These are phyloP conservation scores for Aaosphaeria pasadenensis DNA, from an alignment of 2,329 filamentous ascomycete genomes.

Conservation along the genomic window DNA sequence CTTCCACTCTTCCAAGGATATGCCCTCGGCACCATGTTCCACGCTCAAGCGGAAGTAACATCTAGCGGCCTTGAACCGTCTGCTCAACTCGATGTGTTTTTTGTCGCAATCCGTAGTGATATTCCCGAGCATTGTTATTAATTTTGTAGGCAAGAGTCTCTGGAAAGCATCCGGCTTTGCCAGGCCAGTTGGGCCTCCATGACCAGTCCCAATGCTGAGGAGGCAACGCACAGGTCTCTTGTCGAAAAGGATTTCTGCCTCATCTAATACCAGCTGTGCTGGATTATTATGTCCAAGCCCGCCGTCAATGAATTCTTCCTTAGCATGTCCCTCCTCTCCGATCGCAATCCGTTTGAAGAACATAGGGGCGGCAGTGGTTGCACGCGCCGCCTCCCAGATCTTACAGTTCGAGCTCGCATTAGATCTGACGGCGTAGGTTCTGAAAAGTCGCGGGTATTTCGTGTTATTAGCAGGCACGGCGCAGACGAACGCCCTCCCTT, in stretches of 20 bases:
- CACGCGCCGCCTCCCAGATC: conserved; percentile 48
- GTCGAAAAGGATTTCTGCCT: neutral
- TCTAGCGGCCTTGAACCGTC: no score
- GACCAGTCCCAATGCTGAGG: neutral
- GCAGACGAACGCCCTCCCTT: neutral
- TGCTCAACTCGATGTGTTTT: no score
- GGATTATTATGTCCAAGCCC: conserved; percentile 45
- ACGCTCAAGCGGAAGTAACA: no score
- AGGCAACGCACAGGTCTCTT: neutral
- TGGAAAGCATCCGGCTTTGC: neutral
- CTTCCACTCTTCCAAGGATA: no score
- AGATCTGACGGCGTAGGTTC: neutral
- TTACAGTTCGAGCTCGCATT: conserved; percentile 15
- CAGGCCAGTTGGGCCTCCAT: neutral
- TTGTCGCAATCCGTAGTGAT: no score
- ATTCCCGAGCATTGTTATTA: no score
- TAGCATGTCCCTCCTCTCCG: conserved; percentile 24
- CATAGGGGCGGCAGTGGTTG: conserved; percentile 43
- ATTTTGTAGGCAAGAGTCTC: no score
- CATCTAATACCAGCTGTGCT: conserved; percentile 15
- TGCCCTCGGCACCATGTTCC: no score
- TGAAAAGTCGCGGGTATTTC: neutral
- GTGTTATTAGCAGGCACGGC: neutral
- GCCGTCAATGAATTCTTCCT: conserved; percentile 42
- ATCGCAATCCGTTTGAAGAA: conserved; percentile 37